Evolutionary conservation across 2,329 filamentous ascomycete species (phyloP).

Genomic region (Metarhizium humberi): DNA sequence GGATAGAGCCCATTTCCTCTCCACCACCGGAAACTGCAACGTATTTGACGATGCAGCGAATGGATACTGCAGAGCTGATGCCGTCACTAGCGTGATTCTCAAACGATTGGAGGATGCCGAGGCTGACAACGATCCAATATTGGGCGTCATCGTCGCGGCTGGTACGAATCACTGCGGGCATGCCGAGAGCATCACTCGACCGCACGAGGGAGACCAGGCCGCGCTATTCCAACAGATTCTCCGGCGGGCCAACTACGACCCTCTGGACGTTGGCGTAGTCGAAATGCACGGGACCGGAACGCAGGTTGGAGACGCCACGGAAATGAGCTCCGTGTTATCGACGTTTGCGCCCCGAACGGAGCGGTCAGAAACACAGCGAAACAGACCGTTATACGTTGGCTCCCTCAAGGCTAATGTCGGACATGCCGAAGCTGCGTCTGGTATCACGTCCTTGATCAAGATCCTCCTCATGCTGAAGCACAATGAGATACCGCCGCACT

Average conservation of each 20-base stretch:
- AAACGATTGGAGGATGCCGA: conserved; percentile 74
- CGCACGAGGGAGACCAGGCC: conserved; percentile 68
- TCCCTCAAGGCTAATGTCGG: conserved; percentile 57
- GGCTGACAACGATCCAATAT: conserved; percentile 64
- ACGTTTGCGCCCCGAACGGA: conserved; percentile 38
- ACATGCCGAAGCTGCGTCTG: conserved; percentile 53
- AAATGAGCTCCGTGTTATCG: conserved; percentile 68
- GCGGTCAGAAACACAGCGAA: conserved; percentile 29
- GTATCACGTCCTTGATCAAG: conserved; percentile 54
- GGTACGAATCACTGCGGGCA: conserved; percentile 77
- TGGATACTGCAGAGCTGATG: conserved; percentile 75
- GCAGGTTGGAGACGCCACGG: conserved; percentile 74
- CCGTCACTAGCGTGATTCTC: conserved; percentile 63
- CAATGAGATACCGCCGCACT: conserved; percentile 52
- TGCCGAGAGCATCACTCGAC: conserved; percentile 74
- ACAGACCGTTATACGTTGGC: conserved; percentile 51
- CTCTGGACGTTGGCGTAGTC: conserved; percentile 70
- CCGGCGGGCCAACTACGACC: conserved; percentile 63
- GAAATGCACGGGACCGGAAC: conserved; percentile 93
- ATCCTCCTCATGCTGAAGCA: conserved; percentile 57
- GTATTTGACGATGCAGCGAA: conserved; percentile 75
- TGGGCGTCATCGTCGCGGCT: conserved; percentile 67
- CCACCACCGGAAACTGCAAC: conserved; percentile 34
- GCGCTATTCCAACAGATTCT: conserved; percentile 57
- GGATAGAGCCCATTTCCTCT: conserved; percentile 4